phyloP scores from a whole-genome alignment of 768 basidiomycete genomes.

The Suillus discolor region DNA sequence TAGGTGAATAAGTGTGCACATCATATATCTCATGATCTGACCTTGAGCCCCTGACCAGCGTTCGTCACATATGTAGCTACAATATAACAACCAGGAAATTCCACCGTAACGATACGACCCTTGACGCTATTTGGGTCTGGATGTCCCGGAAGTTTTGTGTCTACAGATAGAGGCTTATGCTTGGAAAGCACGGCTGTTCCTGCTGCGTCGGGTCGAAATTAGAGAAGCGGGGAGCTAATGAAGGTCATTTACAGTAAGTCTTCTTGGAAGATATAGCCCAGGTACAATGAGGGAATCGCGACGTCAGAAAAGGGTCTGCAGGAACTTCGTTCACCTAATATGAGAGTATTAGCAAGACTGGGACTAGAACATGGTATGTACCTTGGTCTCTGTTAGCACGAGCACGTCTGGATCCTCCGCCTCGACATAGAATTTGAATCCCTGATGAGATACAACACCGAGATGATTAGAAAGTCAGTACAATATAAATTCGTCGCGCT shows the following conservation, averaged over 20 bases:
- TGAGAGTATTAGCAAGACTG: slow-evolving; percentile 7
- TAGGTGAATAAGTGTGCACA: slow-evolving; percentile 1
- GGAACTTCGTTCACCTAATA: slow-evolving; percentile 71
- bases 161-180: slow-evolving; percentile 64
- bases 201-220: slow-evolving; percentile 42
- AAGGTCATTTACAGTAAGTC: slow-evolving; percentile 60
- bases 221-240: background rate
- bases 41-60: slow-evolving; percentile 78
- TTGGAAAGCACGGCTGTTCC: slow-evolving; percentile 86
- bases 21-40: slow-evolving; percentile 23
- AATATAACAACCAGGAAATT: slow-evolving; percentile 70
- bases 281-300: slow-evolving; percentile 67
- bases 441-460: slow-evolving; percentile 41
- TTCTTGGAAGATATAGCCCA: slow-evolving; percentile 83
- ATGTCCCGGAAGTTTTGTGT: slow-evolving; percentile 73
- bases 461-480: background rate
- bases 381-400: slow-evolving; percentile 87
- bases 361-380: slow-evolving; percentile 17
- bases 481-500: slow-evolving; percentile 11
- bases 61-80: slow-evolving; percentile 86
- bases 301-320: slow-evolving; percentile 55
- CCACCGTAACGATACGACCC: slow-evolving; percentile 81
- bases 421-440: slow-evolving; percentile 80
- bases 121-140: slow-evolving; percentile 64
- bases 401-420: slow-evolving; percentile 87